phyloP scores from a whole-genome alignment of 495 filamentous ascomycete species.

The Penicillium lividum region DNA sequence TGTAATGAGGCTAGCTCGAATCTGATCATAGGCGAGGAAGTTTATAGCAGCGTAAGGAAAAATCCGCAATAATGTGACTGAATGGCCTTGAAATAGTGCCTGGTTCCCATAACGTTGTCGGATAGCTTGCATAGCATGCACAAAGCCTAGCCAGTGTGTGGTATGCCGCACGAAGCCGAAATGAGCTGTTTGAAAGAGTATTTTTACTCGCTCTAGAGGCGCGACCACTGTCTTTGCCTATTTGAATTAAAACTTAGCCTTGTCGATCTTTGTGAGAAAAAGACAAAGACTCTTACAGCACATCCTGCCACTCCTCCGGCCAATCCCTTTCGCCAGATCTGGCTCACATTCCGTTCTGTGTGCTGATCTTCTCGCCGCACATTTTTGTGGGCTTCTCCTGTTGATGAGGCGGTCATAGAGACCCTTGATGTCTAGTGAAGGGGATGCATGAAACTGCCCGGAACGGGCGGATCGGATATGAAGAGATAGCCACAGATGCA shows the following conservation, averaged over 20 bases:
- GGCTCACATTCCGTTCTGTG: constrained; percentile 66
- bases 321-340: constrained; percentile 76
- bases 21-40: constrained; percentile 96
- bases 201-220: constrained; percentile 96
- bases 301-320: constrained; percentile 89
- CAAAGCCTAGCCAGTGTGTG: constrained; percentile 79
- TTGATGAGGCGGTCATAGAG: neutral
- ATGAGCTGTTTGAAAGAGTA: constrained; percentile 94
- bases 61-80: constrained; percentile 88
- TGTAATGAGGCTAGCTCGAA: constrained; percentile 73
- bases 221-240: constrained; percentile 95
- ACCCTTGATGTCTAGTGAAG: neutral
- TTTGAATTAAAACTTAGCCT: neutral
- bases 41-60: constrained; percentile 98
- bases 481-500: neutral
- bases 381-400: neutral
- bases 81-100: constrained; percentile 93
- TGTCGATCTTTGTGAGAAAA: neutral
- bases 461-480: neutral
- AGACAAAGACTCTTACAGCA: constrained; percentile 56
- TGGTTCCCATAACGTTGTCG: constrained; percentile 67
- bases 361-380: neutral
- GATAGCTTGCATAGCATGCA: constrained; percentile 78
- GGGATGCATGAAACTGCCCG: neutral
- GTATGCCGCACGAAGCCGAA: constrained; percentile 91